Percentiles rank a stretch among this genome's conserved stretches.
Evolutionary conservation across 805 yeast species (phyloP).

Genomic region (Danielia oregonensis): DNA sequence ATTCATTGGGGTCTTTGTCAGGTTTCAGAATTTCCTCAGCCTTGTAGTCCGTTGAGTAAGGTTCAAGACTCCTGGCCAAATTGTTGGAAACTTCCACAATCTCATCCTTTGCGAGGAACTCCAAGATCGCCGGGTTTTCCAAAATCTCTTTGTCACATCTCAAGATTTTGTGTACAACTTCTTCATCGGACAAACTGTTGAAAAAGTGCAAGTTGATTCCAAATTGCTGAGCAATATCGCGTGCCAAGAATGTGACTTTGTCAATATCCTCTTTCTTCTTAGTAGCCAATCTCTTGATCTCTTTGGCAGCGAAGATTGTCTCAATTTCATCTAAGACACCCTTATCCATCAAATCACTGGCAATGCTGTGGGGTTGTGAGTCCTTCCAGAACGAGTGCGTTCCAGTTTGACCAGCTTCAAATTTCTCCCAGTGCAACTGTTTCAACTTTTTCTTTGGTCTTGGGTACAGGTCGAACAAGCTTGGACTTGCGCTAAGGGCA

Average conservation of each 20-base stretch:
- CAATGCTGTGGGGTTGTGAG: constrained; percentile 40
- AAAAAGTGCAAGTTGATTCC: constrained; percentile 88
- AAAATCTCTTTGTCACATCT: constrained; percentile 73
- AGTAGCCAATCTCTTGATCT: constrained; percentile 42
- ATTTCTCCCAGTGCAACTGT: constrained; percentile 81
- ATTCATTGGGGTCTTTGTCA: constrained; percentile 67
- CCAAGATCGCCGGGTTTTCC: constrained; percentile 69
- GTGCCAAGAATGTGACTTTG: constrained; percentile 54
- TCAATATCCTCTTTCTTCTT: constrained; percentile 41
- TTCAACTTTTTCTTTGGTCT: constrained; percentile 59
- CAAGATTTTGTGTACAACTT: constrained; percentile 65
- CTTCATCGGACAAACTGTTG: constrained; percentile 57
- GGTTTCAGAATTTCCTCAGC: constrained; percentile 32
- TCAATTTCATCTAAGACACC: constrained; percentile 70
- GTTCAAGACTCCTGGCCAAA: constrained; percentile 67
- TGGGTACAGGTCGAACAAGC: constrained; percentile 47
- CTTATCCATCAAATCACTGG: constrained; percentile 46
- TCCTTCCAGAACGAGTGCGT: constrained; percentile 63
- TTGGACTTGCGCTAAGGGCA: constrained; percentile 15
- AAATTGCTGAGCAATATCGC: constrained; percentile 88
- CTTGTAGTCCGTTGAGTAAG: constrained; percentile 72
- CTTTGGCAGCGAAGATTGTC: constrained; percentile 54
- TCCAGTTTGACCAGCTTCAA: constrained; percentile 43
- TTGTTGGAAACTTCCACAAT: constrained; percentile 72
- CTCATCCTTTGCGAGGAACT: constrained; percentile 74